Evolutionary conservation across 495 filamentous ascomycete genomes (phyloP), one percentile per base, ranked within the genome.

Genomic region (Neurospora sp.): DNA sequence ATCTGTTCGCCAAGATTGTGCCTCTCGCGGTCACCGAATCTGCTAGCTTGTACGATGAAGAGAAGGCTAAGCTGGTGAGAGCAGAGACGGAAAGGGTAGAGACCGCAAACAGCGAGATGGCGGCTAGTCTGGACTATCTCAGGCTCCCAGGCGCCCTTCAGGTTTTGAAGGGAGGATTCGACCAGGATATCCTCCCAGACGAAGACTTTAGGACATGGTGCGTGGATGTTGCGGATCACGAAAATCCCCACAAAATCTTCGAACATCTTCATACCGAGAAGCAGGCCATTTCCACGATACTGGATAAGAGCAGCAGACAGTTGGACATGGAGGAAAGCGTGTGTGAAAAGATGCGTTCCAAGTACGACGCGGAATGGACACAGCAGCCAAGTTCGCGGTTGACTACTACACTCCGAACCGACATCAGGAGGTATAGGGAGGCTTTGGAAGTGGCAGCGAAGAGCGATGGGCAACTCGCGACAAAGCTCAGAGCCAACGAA

Each of bases 341-440:
- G 7, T 99, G 96, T 80, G 96, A 99, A 82, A 98, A 97, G 85
- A 99, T 99, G 96, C 89, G 96, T 69, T 96, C 94, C 3, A 99
- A 99, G 81, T 98, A 98, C 79, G 94, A 96, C 39, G 87, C 85
- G 12, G 96, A 98, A 65, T 99, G 96, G 96, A 97, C 93, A 22
- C 96, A 99, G 79, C 96, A 98, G 77, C 96, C 96, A 31, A 97
- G 94, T 78, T 91, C 91, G 40, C 86, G 93, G 74, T 87, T 99
- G 31, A 99, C 94, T 5, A 89, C 90, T 3, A 98, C 94, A 0
- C 85, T 99, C 39, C 87, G 94, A 70, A 90, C 89, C 68, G 96
- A 99, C 79, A 89, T 98, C 70, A 86, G 90, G 69, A 93, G 91
- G 77, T 98, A 98, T 76, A 86, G 89, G 53, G 92, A 93, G 73